Evolutionary conservation across 495 filamentous ascomycete genomes (phyloP), one percentile per base, ranked within the genome.

Genomic region (Mycothermus thermophilus): DNA sequence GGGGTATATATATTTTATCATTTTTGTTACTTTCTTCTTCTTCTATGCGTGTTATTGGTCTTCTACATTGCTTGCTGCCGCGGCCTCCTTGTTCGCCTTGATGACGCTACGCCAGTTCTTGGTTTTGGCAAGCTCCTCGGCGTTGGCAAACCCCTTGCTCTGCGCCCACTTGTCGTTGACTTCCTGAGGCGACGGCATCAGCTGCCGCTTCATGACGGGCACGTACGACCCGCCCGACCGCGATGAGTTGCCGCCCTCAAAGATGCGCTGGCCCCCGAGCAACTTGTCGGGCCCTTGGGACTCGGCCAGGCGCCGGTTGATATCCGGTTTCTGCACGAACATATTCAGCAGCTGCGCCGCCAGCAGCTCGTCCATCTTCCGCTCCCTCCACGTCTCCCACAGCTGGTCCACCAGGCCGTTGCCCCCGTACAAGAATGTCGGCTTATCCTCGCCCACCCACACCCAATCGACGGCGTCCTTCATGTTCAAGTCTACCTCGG

Each of bases 301-400:
- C 19, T 16, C 30, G 26, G 32, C 34, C 10, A 44, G 37, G 32
- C 23, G 16, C 32, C 38, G 34, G 7, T 35, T 37, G 19, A 54
- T 37, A 15, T 64, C 50, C 3, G 72, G 67, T 46, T 76, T 73
- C 8, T 43, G 53, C 15, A 73, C 61, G 8, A 78, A 63, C 26
- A 76, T 37, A 41, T 79, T 69, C 27, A 94, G 51, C 41, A 96
- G 57, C 17, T 63, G 66, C 32, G 69, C 71, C 0, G 80, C 73
- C 29, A 95, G 57, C 20, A 92, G 59, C 64, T 94, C 88, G 45
- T 93, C 86, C 30, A 97, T 81, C 66, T 92, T 93, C 28, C 69
- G 64, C 48, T 74, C 67, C 42, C 83, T 72, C 88, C 88, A 97
- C 16, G 68, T 57, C 37, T 63, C 60, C 92, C 92, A 97, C 35